phyloP scores from a whole-genome alignment of 2,329 filamentous ascomycete species.

The Epichloe coenophiala region DNA sequence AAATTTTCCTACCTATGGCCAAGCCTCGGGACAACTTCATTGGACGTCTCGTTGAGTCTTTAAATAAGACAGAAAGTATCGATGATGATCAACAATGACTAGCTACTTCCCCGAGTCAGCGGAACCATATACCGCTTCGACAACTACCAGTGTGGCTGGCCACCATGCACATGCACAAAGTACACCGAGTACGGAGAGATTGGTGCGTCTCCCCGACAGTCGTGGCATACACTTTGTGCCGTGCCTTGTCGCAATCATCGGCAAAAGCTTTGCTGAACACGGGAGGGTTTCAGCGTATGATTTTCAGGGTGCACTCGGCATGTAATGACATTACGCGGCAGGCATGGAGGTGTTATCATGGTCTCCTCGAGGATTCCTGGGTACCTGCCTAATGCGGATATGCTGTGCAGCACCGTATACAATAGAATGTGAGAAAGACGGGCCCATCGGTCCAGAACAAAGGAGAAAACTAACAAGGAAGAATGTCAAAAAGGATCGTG shows the following conservation, averaged over 20 bases:
- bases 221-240: neutral
- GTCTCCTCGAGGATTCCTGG: too few relatives aligned
- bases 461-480: neutral
- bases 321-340: too few relatives aligned
- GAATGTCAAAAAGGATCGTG: neutral
- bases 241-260: neutral
- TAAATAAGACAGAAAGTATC: neutral
- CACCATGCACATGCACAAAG: neutral
- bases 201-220: neutral
- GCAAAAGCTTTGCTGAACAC: neutral
- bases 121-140: conserved; percentile 1
- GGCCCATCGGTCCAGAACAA: neutral
- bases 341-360: too few relatives aligned
- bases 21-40: neutral
- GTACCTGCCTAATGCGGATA: too few relatives aligned
- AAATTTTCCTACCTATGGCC: neutral
- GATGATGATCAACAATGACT: neutral
- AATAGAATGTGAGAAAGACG: neutral
- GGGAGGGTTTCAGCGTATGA: too few relatives aligned
- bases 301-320: too few relatives aligned
- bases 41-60: neutral
- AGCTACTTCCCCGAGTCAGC: neutral
- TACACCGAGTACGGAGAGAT: neutral
- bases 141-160: neutral
- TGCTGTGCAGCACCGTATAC: too few relatives aligned